Base-by-base conservation (phyloP, 2,329 filamentous ascomycete species). In the Epichloe brachyelytri region DNA sequence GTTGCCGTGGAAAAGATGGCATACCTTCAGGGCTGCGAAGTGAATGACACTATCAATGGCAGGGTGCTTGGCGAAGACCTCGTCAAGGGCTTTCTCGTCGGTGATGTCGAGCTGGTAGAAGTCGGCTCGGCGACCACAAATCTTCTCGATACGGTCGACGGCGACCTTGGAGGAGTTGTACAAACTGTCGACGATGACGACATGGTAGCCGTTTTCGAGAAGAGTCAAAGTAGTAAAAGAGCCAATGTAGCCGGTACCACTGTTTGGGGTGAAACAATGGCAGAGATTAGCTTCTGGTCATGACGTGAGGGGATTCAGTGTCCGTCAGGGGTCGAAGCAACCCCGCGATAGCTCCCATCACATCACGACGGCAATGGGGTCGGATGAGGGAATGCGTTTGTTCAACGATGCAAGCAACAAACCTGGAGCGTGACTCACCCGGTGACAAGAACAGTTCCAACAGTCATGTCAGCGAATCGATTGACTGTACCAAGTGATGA, bases 11-110 rank as follows among this genome's bases (percentile, higher is more conserved):
- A 7, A 17, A 3, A 5, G 5, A 8, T 2, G 6, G 19, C 22
- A 60, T 70, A 85, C 88, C 85, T 98, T 98, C 60, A 98, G 79
- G 22, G 93, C 93, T 57, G 93, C 94, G 66, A 98, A 98, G 76
- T 98, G 93, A 63, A 98, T 97, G 58, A 97, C 93, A 66, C 88
- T 95, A 78, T 96, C 89, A 64, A 98, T 96, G 63, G 88, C 85
- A 48, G 90, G 88, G 71, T 97, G 85, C 64, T 85, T 86, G 56
- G 80, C 76, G 65, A 98, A 96, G 61, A 97, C 86, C 62, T 83
- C 82, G 67, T 96, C 88, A 53, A 98, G 78, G 12, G 76, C 85
- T 56, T 78, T 77, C 68, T 93, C 85, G 65, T 96, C 80, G 60
- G 88, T 96, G 62, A 98, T 80, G 71, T 98, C 93, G 65, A 82